These are phyloP conservation scores for Theobroma cacao DNA, from an alignment of 345 rosid genomes.

Conservation along the genomic window DNA sequence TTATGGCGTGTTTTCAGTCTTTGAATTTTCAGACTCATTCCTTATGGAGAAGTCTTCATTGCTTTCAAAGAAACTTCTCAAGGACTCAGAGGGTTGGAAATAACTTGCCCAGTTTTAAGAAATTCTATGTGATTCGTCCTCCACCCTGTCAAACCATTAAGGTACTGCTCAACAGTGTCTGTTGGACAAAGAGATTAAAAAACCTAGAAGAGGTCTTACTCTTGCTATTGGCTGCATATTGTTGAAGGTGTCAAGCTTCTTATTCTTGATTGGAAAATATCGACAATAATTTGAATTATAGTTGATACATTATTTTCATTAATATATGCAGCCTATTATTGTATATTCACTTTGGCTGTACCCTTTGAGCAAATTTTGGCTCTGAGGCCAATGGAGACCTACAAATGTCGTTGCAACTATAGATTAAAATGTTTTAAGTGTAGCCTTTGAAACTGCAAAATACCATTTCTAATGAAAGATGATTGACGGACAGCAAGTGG, in stretches of 20 bases:
- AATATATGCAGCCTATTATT: neutral
- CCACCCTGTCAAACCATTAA: neutral
- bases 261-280: neutral
- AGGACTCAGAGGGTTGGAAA: conserved; percentile 10
- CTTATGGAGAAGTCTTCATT: conserved; percentile 21
- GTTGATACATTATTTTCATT: neutral
- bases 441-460: conserved; percentile 2
- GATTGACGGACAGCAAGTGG: neutral
- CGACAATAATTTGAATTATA: neutral
- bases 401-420: neutral
- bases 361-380: neutral
- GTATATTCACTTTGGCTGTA: neutral
- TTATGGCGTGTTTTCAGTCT: conserved; percentile 25
- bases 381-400: neutral
- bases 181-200: neutral
- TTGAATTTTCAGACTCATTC: conserved; percentile 16
- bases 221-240: neutral
- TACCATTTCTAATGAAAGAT: neutral
- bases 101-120: neutral
- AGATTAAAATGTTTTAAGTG: neutral
- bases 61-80: conserved; percentile 17
- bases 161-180: conserved; percentile 16
- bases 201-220: neutral
- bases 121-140: neutral
- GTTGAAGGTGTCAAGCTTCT: neutral